Percentiles rank a stretch among this genome's conserved stretches.
phyloP scores from a whole-genome alignment of 768 basidiomycete genomes.

The Austroboletus festivus region DNA sequence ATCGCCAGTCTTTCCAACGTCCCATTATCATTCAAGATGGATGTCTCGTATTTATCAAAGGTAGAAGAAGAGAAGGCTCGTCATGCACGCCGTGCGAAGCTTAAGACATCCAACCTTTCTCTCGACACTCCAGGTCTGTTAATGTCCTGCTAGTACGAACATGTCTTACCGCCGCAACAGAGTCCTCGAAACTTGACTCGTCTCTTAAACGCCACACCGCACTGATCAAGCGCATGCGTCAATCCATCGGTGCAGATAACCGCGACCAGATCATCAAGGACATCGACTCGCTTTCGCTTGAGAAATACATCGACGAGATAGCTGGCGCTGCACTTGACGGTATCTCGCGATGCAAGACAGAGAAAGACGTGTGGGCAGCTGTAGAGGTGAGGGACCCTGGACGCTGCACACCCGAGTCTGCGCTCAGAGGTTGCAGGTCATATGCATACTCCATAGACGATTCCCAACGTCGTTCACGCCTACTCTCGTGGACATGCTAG shows the following conservation, averaged over 20 bases:
- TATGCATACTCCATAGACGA: conserved; percentile 84
- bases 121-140: conserved; percentile 46
- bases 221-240: conserved; percentile 88
- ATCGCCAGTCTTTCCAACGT: background rate
- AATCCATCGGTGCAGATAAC: conserved; percentile 79
- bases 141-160: background rate
- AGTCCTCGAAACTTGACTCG: conserved; percentile 79
- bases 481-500: conserved; percentile 57
- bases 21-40: conserved; percentile 17
- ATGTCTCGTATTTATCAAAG: conserved; percentile 29
- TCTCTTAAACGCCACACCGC: conserved; percentile 96
- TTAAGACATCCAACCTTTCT: conserved; percentile 57
- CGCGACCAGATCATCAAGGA: conserved; percentile 89
- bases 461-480: conserved; percentile 81
- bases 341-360: conserved; percentile 81
- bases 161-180: conserved; percentile 36
- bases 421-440: conserved; percentile 51
- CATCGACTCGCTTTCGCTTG: conserved; percentile 82
- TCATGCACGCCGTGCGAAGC: conserved; percentile 51
- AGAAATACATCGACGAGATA: conserved; percentile 96
- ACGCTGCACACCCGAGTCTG: background rate
- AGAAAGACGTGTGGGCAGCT: conserved; percentile 88
- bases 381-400: conserved; percentile 65
- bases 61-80: conserved; percentile 52
- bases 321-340: conserved; percentile 87